Base-by-base conservation (phyloP, 169 alveolate species). In the Plasmodium chabaudi region DNA sequence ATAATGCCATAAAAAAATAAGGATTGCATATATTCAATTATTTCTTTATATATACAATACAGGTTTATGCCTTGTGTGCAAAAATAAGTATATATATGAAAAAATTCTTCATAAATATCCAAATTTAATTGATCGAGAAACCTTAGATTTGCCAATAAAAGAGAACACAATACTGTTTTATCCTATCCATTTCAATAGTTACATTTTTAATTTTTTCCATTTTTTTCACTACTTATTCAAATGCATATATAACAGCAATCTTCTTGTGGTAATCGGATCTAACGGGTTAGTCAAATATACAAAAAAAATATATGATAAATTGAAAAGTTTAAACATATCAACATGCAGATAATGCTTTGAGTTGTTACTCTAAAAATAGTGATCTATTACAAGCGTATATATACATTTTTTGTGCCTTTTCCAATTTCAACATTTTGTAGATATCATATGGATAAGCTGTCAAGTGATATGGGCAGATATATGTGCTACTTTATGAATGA, bases 401-500 rank as follows among this genome's bases (percentile, higher is more conserved):
- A 34, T 15, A 55, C 57, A 65, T 39, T 61, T 5, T 46, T 27
- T 12, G 6, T 59, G 15, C 64, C 19, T 13, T 19, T 57, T 7
- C 13, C 13, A 12, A n/a, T 15, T 25, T 44, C 57, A 27, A 6
- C n/a, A 51, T 7, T 57, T 51, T 27, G 9, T 59, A 77, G 88
- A 13, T 42, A 44, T 3, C 75, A 77, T 57, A 77, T 77, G 88
- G 42, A 77, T 55, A 65, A 34, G 13, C 55, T 77, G 57, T 47
- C 75, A 46, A 77, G 77, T n/a, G 77, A 77, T 51, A 77, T 77
- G 77, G 88, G 88, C 3, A 55, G 69, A 27, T 75, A 64, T 46
- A 65, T 77, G 15, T 77, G 88, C 77, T 49, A 63, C 61, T 65
- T 77, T 77, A 77, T 77, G 70, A 77, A 77, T 57, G 71, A 72